phyloP scores from a whole-genome alignment of 495 filamentous ascomycete genomes.

The Aspergillus mulundensis region DNA sequence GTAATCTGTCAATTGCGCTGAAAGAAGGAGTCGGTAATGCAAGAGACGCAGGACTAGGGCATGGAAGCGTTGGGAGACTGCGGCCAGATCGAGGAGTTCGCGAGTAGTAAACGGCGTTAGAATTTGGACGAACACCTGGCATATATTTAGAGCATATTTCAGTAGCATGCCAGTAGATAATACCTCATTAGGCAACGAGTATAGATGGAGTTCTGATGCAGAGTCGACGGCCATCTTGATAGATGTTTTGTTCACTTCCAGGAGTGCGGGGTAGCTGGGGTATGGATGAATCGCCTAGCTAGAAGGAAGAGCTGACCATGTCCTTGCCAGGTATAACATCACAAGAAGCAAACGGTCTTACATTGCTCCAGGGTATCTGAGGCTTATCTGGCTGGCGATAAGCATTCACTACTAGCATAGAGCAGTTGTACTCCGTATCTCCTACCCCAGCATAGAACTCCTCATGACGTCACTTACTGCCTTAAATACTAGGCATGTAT shows the following conservation, averaged over 20 bases:
- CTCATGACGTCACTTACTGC: constrained; percentile 8
- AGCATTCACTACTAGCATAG: no score
- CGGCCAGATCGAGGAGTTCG: constrained; percentile 55
- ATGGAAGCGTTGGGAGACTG: constrained; percentile 63
- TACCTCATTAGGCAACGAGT: constrained; percentile 51
- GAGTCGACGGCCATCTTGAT: not conserved
- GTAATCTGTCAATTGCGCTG: constrained; percentile 54
- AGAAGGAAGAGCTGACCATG: not conserved
- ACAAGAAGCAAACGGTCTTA: not conserved
- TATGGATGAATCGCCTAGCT: not conserved
- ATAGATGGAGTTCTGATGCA: constrained; percentile 20
- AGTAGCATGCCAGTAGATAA: not conserved
- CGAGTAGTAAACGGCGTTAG: constrained; percentile 57
- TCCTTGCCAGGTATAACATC: not conserved
- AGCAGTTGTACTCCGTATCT: no score
- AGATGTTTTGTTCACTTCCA: not conserved
- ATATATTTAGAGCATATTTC: not conserved
- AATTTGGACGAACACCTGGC: constrained; percentile 64
- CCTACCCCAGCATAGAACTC: not conserved
- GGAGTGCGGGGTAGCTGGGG: constrained; percentile 6
- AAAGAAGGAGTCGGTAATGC: constrained; percentile 57
- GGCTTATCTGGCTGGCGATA: not conserved
- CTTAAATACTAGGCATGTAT: not conserved
- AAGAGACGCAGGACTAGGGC: constrained; percentile 64
- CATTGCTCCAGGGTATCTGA: not conserved